Evolutionary conservation across 2,329 filamentous ascomycete species (phyloP).

Genomic region (Alternaria sp.): DNA sequence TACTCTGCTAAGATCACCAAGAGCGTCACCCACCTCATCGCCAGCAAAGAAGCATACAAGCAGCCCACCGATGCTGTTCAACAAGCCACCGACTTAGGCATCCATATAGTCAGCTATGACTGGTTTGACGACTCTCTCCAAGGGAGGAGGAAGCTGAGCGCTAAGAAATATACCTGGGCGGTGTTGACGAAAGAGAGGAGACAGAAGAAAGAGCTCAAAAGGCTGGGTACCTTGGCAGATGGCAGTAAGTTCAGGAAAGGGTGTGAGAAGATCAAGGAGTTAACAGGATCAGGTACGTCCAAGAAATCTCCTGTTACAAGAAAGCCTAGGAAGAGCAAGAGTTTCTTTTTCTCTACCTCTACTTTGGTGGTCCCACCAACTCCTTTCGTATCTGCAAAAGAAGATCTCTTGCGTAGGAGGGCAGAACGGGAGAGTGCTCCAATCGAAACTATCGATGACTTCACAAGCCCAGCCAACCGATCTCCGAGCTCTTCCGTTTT

Average conservation of each 20-base stretch:
- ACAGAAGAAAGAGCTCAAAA: constrained; percentile 41
- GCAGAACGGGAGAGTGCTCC: constrained; percentile 25
- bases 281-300: constrained; percentile 51
- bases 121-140: constrained; percentile 61
- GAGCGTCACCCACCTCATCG: constrained; percentile 76
- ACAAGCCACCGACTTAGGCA: constrained; percentile 26
- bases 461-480: not conserved
- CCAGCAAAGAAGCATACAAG: constrained; percentile 68
- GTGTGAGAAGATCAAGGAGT: constrained; percentile 38
- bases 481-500: not conserved
- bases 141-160: constrained; percentile 38
- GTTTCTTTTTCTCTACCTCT: constrained; percentile 34
- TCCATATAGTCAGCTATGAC: constrained; percentile 52
- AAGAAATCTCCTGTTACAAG: constrained; percentile 10
- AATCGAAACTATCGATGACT: constrained; percentile 3
- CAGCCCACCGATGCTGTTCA: constrained; percentile 49
- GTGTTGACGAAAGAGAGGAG: constrained; percentile 39
- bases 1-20: constrained; percentile 62
- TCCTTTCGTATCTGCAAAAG: constrained; percentile 28
- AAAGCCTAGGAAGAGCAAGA: constrained; percentile 25
- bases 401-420: constrained; percentile 32
- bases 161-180: constrained; percentile 48
- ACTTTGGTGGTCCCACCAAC: not conserved
- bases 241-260: constrained; percentile 45
- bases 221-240: constrained; percentile 35